phyloP scores from a whole-genome alignment of 2,329 filamentous ascomycete genomes.

The Cladobotryum protrusum region DNA sequence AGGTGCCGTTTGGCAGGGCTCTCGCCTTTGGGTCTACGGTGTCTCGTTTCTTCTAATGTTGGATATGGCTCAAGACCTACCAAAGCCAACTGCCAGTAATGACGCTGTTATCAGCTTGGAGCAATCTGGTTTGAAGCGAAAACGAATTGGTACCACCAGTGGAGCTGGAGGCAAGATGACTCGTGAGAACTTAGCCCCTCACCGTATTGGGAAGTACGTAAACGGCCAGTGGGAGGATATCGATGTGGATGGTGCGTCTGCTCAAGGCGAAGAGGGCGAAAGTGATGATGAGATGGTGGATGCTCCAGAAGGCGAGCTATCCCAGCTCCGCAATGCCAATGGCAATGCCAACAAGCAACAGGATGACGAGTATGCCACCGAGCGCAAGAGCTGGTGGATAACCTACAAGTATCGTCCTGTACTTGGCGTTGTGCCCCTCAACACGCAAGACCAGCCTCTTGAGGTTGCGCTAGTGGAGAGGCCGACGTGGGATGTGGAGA shows the following conservation, averaged over 20 bases:
- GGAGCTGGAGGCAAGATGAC: constrained; percentile 51
- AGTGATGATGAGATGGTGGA: constrained; percentile 34
- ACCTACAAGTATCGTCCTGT: constrained; percentile 95
- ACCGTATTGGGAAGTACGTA: constrained; percentile 35
- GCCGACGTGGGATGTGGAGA: constrained; percentile 74
- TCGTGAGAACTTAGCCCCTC: constrained; percentile 38
- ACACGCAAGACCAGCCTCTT: constrained; percentile 36
- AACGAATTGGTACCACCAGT: constrained; percentile 41
- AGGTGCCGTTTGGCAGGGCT: constrained; percentile 76
- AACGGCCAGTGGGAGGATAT: constrained; percentile 36
- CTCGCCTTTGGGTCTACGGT: constrained; percentile 81
- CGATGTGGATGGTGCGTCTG: constrained; percentile 33
- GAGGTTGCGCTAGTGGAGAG: constrained; percentile 88
- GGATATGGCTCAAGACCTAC: constrained; percentile 68
- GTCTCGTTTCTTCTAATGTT: constrained; percentile 87
- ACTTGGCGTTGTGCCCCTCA: constrained; percentile 58
- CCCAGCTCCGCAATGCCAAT: constrained; percentile 27
- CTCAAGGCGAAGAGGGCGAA: constrained; percentile 27
- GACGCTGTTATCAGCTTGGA: constrained; percentile 26
- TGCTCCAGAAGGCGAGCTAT: constrained; percentile 26
- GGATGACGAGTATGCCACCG: constrained; percentile 18
- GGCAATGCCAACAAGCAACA: constrained; percentile 10
- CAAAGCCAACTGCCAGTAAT: constrained; percentile 22
- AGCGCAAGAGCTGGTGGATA: constrained; percentile 56
- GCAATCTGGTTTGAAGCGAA: constrained; percentile 44